Evolutionary conservation across 2,329 filamentous ascomycete species (phyloP).

Genomic region (Epichloe hybrida): DNA sequence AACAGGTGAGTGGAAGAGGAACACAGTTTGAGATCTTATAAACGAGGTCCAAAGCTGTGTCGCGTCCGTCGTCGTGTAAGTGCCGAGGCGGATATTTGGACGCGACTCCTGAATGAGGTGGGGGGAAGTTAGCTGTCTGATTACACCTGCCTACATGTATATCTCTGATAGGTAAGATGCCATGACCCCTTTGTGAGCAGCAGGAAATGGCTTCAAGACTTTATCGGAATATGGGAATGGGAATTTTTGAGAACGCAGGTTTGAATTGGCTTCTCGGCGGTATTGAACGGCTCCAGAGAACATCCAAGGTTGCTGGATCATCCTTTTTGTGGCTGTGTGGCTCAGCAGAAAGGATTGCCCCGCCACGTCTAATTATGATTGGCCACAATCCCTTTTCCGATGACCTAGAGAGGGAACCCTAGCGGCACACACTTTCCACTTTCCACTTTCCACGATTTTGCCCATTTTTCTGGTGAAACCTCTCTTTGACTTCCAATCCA

Average conservation of each 20-base stretch:
- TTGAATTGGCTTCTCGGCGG: no score
- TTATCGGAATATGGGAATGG: no score
- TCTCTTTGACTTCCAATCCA: slow-evolving; percentile 6
- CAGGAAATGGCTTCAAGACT: neutral
- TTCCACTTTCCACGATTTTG: slow-evolving; percentile 21
- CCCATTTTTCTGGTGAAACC: slow-evolving; percentile 20
- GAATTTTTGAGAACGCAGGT: no score
- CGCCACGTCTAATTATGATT: slow-evolving; percentile 15
- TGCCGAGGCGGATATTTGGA: no score
- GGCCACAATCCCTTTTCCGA: slow-evolving; percentile 9
- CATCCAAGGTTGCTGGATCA: neutral
- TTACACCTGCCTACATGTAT: no score
- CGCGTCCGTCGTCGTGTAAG: neutral
- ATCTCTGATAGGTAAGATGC: no score
- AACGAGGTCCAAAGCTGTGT: neutral
- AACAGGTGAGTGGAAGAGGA: neutral
- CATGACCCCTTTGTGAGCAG: no score
- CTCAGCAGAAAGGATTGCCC: neutral
- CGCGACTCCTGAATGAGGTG: no score
- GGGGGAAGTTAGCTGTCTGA: no score
- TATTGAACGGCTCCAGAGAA: no score
- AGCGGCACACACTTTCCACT: slow-evolving; percentile 30
- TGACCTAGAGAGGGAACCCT: slow-evolving; percentile 21
- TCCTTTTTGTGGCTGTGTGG: neutral
- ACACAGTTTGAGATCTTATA: neutral